Base-by-base conservation (phyloP, 169 alveolate genomes). In the Cryptosporidium canis region DNA sequence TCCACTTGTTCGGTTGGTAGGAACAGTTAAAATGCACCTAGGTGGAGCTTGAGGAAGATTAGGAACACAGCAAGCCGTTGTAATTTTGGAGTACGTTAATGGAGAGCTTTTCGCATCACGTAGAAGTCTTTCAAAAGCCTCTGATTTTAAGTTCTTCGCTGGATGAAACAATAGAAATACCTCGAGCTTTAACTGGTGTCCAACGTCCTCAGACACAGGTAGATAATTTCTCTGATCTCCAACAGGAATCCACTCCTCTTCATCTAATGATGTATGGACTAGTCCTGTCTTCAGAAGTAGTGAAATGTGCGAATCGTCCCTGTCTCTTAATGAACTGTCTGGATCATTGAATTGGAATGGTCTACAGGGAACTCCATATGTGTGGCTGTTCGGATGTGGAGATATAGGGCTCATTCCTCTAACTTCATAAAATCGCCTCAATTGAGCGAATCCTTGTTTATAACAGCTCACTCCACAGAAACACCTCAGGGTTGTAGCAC, bases 281-380 rank as follows among this genome's bases (percentile, higher is more conserved):
- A 93, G 72, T 7, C 95, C 95, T 7, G 95, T 83, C 58, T 85
- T 92, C 27, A 83, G 64, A 21, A 93, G 66, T 0, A 92, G 91
- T 12, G 92, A 87, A 37, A 90, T 85, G 66, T 93, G 95, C 12
- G 87, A 58, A 56, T 83, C 92, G 72, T 93, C 95, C 48, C 90
- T 72, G 64, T 93, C 94, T 41, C 92, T 85, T 39, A 90, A 58
- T 0, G 87, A 77, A 33, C 83, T 84, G 39, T 93, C 94, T 27
- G 91, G 90, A 53, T 91, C 93, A 14, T 83, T 90, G 90, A 92
- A 91, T 90, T 90, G 91, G 77, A 91, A 91, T 0, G 95, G 92
- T 7, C 92, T 90, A 66, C 94, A 91, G 2, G 95, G 94, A 8
- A 91, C 95, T 0, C 95, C 95, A 83, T 93, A 93, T 14, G 95